Evolutionary conservation across 2,329 filamentous ascomycete genomes (phyloP).

Genomic region (Alternaria rosae): DNA sequence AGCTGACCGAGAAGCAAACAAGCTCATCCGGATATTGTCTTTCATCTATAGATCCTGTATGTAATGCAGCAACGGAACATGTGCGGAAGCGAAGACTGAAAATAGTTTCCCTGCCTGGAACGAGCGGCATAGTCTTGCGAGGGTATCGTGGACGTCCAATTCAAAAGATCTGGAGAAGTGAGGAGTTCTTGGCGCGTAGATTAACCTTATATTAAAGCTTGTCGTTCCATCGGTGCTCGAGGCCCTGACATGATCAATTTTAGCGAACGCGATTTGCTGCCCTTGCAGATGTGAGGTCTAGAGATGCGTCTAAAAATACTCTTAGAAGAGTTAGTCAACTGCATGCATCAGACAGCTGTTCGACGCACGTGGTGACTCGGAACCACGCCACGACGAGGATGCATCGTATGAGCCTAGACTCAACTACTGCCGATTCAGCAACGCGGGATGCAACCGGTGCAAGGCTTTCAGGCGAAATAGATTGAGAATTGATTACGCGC

Average conservation of each 20-base stretch:
- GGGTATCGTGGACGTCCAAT: conserved; percentile 27
- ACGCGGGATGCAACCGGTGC: conserved; percentile 29
- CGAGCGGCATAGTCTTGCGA: conserved; percentile 22
- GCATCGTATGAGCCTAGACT: conserved; percentile 36
- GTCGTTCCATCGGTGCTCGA: conserved; percentile 36
- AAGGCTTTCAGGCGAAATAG: conserved; percentile 29
- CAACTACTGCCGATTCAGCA: conserved; percentile 26
- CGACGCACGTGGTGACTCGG: conserved; percentile 19
- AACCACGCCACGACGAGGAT: conserved; percentile 6
- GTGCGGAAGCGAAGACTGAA: conserved; percentile 36
- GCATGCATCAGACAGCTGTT: conserved; percentile 10
- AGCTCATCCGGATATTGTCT: conserved; percentile 22
- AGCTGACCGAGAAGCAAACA: conserved; percentile 9
- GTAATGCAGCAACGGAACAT: conserved; percentile 26
- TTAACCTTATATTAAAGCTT: conserved; percentile 54
- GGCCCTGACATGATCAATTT: conserved; percentile 34
- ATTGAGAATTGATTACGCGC: conserved; percentile 46
- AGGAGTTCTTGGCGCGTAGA: conserved; percentile 47
- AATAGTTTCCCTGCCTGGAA: conserved; percentile 28
- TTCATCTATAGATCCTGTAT: conserved; percentile 41
- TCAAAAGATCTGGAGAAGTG: conserved; percentile 44
- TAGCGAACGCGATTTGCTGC: conserved; percentile 39
- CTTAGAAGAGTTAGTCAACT: conserved; percentile 22
- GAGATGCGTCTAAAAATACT: conserved; percentile 40
- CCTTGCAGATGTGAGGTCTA: conserved; percentile 37